phyloP scores from a whole-genome alignment of 2,329 filamentous ascomycete genomes.

The Venturia oleaginea region DNA sequence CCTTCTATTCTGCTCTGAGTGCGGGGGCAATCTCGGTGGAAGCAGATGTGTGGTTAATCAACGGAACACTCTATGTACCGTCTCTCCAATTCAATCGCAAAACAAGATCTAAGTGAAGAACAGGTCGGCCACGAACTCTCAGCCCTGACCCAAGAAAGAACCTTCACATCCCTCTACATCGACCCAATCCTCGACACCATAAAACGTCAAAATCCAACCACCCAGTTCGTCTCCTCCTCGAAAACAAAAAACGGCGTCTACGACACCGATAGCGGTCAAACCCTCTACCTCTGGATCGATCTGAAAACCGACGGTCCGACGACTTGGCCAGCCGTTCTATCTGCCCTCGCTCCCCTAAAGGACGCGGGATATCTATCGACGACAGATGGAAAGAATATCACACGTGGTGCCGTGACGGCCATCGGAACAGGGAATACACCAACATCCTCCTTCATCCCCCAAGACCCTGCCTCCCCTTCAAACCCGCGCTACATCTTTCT shows the following conservation, averaged over 20 bases:
- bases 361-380: constrained; percentile 44
- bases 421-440: constrained; percentile 53
- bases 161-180: constrained; percentile 50
- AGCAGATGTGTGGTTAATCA: constrained; percentile 52
- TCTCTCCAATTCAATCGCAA: constrained; percentile 13
- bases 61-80: constrained; percentile 44
- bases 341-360: constrained; percentile 49
- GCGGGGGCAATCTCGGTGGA: constrained; percentile 50
- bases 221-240: constrained; percentile 36
- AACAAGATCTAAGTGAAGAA: neutral
- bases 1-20: constrained; percentile 44
- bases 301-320: constrained; percentile 48
- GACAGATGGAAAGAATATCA: constrained; percentile 39
- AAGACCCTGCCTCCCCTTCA: constrained; percentile 23
- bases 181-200: constrained; percentile 50
- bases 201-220: constrained; percentile 46
- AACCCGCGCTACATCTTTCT: constrained; percentile 48
- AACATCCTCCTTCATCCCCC: constrained; percentile 36
- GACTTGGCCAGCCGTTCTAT: constrained; percentile 48
- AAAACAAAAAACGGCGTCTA: constrained; percentile 51
- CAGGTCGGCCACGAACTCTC: constrained; percentile 48
- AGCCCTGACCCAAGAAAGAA: constrained; percentile 44
- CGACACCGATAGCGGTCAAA: constrained; percentile 47
- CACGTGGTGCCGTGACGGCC: constrained; percentile 46
- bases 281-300: constrained; percentile 57